phyloP scores from a whole-genome alignment of 106 monocot species.

The Apostasia ramifera region DNA sequence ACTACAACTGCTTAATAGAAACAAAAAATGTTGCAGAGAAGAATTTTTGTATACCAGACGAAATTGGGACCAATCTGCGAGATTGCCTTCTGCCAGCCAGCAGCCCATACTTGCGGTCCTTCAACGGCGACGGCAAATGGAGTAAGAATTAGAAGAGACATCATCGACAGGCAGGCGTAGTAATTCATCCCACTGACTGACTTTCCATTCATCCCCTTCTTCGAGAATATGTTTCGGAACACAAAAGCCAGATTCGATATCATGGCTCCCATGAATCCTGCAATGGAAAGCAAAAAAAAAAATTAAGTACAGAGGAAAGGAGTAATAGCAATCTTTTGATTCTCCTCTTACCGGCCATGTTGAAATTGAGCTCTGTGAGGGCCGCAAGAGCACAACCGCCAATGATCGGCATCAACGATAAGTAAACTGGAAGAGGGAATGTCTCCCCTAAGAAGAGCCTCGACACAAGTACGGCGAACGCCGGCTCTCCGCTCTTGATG shows the following conservation, averaged over 20 bases:
- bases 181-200: conserved; percentile 96
- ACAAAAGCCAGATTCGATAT: conserved; percentile 93
- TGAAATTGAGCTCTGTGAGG: conserved; percentile 86
- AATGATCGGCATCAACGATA: conserved; percentile 82
- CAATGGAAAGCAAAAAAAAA: not conserved
- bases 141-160: conserved; percentile 75
- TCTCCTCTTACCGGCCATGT: conserved; percentile 67
- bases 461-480: conserved; percentile 83
- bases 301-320: not conserved
- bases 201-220: conserved; percentile 89
- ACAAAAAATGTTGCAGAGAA: not conserved
- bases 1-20: not conserved
- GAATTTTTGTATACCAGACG: conserved; percentile 46
- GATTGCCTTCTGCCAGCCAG: conserved; percentile 69
- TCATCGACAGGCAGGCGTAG: conserved; percentile 83
- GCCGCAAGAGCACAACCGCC: conserved; percentile 89
- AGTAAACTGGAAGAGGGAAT: conserved; percentile 55
- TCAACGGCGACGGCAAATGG: conserved; percentile 86
- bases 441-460: conserved; percentile 74
- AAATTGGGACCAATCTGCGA: conserved; percentile 74
- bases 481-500: conserved; percentile 78
- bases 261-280: conserved; percentile 97
- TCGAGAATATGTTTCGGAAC: conserved; percentile 88
- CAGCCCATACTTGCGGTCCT: conserved; percentile 83
- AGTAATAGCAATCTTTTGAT: not conserved